These are phyloP conservation scores for Kwoniella bestiolae DNA, from an alignment of 768 basidiomycete species.

Conservation along the genomic window DNA sequence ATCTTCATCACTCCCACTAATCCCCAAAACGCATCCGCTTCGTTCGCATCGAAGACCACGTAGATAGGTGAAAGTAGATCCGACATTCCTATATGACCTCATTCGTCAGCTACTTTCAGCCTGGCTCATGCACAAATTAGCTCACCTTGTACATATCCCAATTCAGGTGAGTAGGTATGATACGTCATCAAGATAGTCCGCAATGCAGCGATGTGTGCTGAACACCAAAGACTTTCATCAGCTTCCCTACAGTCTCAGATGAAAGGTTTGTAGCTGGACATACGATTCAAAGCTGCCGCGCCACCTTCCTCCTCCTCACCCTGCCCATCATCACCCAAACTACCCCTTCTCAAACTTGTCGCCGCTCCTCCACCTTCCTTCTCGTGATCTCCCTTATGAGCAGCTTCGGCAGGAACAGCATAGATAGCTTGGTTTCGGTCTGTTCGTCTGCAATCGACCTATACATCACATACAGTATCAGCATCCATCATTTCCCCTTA, in stretches of 20 bases:
- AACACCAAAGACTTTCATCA: constrained; percentile 8
- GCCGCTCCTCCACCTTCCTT: constrained; percentile 61
- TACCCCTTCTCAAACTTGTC: constrained; percentile 8
- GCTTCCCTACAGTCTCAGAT: not conserved
- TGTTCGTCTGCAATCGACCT: constrained; percentile 95
- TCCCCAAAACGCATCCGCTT: constrained; percentile 93
- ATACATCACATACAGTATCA: constrained; percentile 46
- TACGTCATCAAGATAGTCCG: constrained; percentile 79
- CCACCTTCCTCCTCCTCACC: constrained; percentile 54
- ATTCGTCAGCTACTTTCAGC: not conserved
- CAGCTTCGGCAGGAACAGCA: constrained; percentile 58
- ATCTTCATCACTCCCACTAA: constrained; percentile 93
- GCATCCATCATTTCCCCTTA: no score
- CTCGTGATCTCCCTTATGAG: constrained; percentile 60
- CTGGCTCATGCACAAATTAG: not conserved
- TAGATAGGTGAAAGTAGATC: constrained; percentile 93
- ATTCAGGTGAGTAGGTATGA: constrained; percentile 54
- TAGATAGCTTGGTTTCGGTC: constrained; percentile 93
- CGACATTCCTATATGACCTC: constrained; percentile 69
- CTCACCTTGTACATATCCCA: constrained; percentile 86
- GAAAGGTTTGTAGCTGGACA: constrained; percentile 9
- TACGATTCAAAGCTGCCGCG: constrained; percentile 53
- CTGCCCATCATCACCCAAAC: constrained; percentile 21
- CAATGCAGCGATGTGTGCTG: constrained; percentile 79
- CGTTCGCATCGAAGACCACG: constrained; percentile 84